Percentiles rank a stretch among this genome's conserved stretches.
These are phyloP conservation scores for Penicillium diatomitis DNA, from an alignment of 495 filamentous ascomycete species.

Conservation along the genomic window DNA sequence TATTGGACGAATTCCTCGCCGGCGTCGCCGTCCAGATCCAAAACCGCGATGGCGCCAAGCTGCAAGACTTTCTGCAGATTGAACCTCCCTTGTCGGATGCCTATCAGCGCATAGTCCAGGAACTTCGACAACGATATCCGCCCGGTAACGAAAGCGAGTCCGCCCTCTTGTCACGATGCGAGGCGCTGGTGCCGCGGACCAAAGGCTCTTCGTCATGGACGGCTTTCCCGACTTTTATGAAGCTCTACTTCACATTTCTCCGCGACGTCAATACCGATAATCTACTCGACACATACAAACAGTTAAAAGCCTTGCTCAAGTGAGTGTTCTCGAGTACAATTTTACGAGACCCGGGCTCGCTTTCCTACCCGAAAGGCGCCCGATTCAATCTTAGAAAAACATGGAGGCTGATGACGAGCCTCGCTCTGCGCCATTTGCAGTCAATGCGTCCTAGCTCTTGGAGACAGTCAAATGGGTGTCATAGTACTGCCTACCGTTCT, in stretches of 20 bases:
- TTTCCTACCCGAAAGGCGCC: too few relatives aligned
- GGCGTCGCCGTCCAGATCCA: conserved; percentile 45
- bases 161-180: conserved; percentile 50
- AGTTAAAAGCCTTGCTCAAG: conserved; percentile 63
- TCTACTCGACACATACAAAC: conserved; percentile 62
- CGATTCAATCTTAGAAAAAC: neutral
- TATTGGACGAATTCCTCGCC: conserved; percentile 47
- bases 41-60: conserved; percentile 42
- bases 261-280: conserved; percentile 68
- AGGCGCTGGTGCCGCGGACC: conserved; percentile 45
- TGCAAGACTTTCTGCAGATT: conserved; percentile 51
- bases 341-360: neutral
- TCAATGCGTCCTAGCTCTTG: conserved; percentile 71
- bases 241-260: conserved; percentile 69
- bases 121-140: conserved; percentile 51
- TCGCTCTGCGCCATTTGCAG: conserved; percentile 16
- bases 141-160: conserved; percentile 36
- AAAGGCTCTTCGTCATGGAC: conserved; percentile 61
- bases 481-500: conserved; percentile 71
- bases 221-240: conserved; percentile 66
- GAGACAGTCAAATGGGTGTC: conserved; percentile 65
- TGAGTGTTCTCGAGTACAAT: conserved; percentile 27
- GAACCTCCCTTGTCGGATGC: conserved; percentile 56
- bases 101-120: conserved; percentile 56
- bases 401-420: neutral